A percentile compares a stretch with the other conserved stretches of the same genome.
These are phyloP conservation scores for Globisporangium alternatum DNA, from an alignment of 352 stramenopile genomes.

Conservation along the genomic window DNA sequence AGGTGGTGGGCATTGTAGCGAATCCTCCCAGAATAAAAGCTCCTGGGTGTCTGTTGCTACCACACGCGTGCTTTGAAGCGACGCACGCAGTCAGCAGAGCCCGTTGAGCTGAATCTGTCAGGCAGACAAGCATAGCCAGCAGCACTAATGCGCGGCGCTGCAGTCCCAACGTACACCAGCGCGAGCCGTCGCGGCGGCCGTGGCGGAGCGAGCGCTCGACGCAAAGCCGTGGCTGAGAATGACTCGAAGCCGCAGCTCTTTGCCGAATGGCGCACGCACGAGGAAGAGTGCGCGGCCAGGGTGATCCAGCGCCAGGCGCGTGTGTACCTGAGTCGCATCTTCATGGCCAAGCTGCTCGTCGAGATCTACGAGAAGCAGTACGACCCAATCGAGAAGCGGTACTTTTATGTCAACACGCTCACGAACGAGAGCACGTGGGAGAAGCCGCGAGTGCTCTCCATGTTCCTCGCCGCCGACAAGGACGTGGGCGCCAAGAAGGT, in stretches of 20 bases:
- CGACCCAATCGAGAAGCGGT: conserved; percentile 52
- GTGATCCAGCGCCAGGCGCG: conserved; percentile 44
- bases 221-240: conserved; percentile 21
- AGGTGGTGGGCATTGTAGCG: background rate
- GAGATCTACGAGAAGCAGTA: conserved; percentile 61
- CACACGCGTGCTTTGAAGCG: background rate
- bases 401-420: conserved; percentile 64
- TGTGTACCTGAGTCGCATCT: conserved; percentile 34
- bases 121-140: background rate
- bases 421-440: conserved; percentile 70
- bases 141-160: conserved; percentile 1
- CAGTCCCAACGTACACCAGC: conserved; percentile 8
- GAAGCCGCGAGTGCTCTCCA: conserved; percentile 36
- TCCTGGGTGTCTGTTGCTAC: background rate
- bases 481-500: conserved; percentile 15
- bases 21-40: background rate
- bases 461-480: conserved; percentile 32
- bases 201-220: conserved; percentile 20
- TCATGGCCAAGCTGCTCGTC: conserved; percentile 34
- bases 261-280: conserved; percentile 52
- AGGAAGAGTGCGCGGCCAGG: conserved; percentile 46
- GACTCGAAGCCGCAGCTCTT: conserved; percentile 39
- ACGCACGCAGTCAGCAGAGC: background rate
- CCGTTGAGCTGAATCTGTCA: background rate
- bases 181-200: conserved; percentile 22